phyloP scores from a whole-genome alignment of 768 basidiomycete genomes.

The Chalciporus sphaerocephalus region DNA sequence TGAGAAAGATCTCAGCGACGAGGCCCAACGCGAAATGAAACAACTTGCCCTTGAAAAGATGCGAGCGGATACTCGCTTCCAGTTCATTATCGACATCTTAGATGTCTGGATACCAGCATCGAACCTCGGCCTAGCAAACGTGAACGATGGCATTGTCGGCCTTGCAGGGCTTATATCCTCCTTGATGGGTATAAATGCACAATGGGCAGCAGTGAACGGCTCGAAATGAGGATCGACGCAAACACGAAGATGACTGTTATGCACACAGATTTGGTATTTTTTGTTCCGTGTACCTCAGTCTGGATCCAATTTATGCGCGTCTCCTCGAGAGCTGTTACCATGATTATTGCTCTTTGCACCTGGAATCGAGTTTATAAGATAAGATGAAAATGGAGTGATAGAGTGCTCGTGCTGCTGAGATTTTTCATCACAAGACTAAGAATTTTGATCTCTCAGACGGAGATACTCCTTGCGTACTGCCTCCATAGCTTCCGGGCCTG shows the following conservation, averaged over 20 bases:
- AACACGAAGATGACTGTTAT: not conserved
- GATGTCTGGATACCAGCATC: slow-evolving; percentile 91
- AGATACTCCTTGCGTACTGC: slow-evolving; percentile 68
- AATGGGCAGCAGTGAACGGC: slow-evolving; percentile 54
- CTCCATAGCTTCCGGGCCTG: slow-evolving; percentile 72
- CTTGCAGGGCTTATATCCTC: slow-evolving; percentile 76
- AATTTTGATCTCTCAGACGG: slow-evolving; percentile 48
- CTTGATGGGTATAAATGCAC: slow-evolving; percentile 60
- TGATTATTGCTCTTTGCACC: not conserved
- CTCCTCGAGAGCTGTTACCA: not conserved
- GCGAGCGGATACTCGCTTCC: slow-evolving; percentile 62
- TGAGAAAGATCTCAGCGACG: slow-evolving; percentile 66
- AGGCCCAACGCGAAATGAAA: slow-evolving; percentile 61
- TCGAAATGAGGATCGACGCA: slow-evolving; percentile 32
- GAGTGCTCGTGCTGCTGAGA: not conserved
- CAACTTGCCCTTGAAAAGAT: slow-evolving; percentile 53
- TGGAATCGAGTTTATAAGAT: not conserved
- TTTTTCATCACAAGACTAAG: slow-evolving; percentile 1
- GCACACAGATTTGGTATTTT: not conserved
- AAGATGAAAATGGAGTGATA: not conserved
- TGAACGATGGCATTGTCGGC: slow-evolving; percentile 85
- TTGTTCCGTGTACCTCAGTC: not conserved
- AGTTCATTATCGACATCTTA: slow-evolving; percentile 78
- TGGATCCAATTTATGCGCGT: slow-evolving; percentile 8
- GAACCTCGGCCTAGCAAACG: slow-evolving; percentile 63